These are phyloP conservation scores for Thermothielavioides terrestris DNA, from an alignment of 495 filamentous ascomycete genomes.

Conservation along the genomic window DNA sequence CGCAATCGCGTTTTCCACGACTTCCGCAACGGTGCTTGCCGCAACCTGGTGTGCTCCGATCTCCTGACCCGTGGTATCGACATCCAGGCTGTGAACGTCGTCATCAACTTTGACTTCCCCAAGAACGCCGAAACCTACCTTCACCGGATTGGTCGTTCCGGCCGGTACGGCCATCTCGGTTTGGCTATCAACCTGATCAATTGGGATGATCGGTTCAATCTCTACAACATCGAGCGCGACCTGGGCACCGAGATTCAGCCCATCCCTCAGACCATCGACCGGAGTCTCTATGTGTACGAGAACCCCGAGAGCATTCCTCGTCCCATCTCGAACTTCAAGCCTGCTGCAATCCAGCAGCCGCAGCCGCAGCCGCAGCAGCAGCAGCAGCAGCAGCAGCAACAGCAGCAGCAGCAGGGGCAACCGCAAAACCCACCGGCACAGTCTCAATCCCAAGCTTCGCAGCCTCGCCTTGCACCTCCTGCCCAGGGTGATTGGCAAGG, in stretches of 20 bases:
- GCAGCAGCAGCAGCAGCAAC: slow-evolving; percentile 24
- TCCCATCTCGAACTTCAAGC: slow-evolving; percentile 47
- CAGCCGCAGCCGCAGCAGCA: slow-evolving; percentile 17
- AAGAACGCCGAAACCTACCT: slow-evolving; percentile 99
- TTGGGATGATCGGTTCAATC: slow-evolving; percentile 97
- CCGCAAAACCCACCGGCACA: slow-evolving; percentile 17
- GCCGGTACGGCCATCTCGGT: slow-evolving; percentile 93
- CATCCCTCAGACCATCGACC: slow-evolving; percentile 90
- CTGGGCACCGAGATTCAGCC: slow-evolving; percentile 94
- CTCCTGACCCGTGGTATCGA: slow-evolving; percentile 97
- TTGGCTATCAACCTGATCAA: slow-evolving; percentile 98
- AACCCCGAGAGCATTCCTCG: slow-evolving; percentile 89
- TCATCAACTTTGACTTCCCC: slow-evolving; percentile 99
- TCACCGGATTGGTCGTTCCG: slow-evolving; percentile 95
- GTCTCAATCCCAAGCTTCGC: slow-evolving; percentile 17
- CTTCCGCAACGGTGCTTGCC: slow-evolving; percentile 94
- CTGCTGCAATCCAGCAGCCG: slow-evolving; percentile 18
- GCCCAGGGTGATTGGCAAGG: slow-evolving; percentile 21
- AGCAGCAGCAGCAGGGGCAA: slow-evolving; percentile 21
- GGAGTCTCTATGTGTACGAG: slow-evolving; percentile 97
- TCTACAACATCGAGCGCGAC: slow-evolving; percentile 97
- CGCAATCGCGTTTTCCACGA: slow-evolving; percentile 99
- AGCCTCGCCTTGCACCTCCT: slow-evolving; percentile 4
- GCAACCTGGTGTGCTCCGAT: slow-evolving; percentile 97
- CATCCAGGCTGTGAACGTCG: slow-evolving; percentile 98